These are phyloP conservation scores for Aegle marmelos DNA, from an alignment of 345 rosid genomes.

Conservation along the genomic window DNA sequence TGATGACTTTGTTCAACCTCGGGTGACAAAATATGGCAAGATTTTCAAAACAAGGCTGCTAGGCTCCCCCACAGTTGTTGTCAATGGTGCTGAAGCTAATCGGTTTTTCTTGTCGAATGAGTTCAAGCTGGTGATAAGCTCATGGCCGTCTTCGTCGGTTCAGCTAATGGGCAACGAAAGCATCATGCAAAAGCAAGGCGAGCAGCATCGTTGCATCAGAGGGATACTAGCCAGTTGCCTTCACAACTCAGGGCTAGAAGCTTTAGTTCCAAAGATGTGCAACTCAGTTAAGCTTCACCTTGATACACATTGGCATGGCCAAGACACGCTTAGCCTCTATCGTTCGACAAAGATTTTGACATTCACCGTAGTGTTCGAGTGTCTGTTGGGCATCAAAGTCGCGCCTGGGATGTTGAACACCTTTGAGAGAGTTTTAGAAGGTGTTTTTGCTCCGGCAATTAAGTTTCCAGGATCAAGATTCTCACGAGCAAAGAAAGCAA, in stretches of 20 bases:
- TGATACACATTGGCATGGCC: constrained; percentile 43
- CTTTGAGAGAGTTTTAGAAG: constrained; percentile 70
- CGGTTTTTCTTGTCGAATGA: constrained; percentile 59
- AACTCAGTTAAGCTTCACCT: constrained; percentile 41
- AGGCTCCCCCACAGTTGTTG: constrained; percentile 66
- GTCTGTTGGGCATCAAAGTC: constrained; percentile 54
- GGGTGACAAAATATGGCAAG: constrained; percentile 55
- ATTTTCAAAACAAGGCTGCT: constrained; percentile 65
- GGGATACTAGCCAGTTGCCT: constrained; percentile 49
- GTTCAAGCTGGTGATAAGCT: constrained; percentile 70
- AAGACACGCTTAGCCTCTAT: constrained; percentile 41
- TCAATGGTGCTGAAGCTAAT: constrained; percentile 69
- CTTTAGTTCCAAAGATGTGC: constrained; percentile 56
- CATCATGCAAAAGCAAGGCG: constrained; percentile 70
- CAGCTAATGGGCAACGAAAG: constrained; percentile 65
- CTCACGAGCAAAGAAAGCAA: constrained; percentile 60
- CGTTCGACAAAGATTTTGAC: constrained; percentile 49
- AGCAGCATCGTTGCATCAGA: constrained; percentile 44
- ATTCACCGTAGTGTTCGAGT: constrained; percentile 54
- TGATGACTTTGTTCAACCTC: constrained; percentile 61
- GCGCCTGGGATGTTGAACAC: constrained; percentile 42
- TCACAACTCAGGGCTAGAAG: constrained; percentile 35
- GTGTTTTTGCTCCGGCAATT: constrained; percentile 54
- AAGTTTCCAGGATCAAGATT: constrained; percentile 57
- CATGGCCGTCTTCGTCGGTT: constrained; percentile 77